Evolutionary conservation across 2,329 filamentous ascomycete species (phyloP), one percentile per base, ranked within the genome.

Genomic region (Diaporthe capsici): DNA sequence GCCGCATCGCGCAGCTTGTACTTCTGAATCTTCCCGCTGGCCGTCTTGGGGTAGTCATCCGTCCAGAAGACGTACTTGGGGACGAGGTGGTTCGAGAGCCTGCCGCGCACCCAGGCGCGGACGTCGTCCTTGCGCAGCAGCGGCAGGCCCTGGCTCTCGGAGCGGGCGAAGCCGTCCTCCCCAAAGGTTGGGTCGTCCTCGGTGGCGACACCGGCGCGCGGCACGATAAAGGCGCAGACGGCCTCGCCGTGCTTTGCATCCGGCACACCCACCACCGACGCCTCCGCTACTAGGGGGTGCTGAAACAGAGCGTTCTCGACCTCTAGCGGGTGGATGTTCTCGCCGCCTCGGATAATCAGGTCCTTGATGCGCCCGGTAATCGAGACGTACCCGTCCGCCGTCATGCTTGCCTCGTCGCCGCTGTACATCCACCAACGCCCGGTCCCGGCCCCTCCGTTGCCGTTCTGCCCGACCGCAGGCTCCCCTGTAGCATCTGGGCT

Each of bases 21-120:
- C 86, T 98, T 98, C 86, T 98, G 95, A 74, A 98, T 96, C 90
- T 99, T 99, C 34, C 96, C 96, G 83, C 95, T 98, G 8, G 95
- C 94, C 49, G 97, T 99, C 89, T 98, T 98, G 28, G 96, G 96
- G 82, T 94, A 97, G n/a, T 92, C 90, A 0, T 92, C 89, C 0
- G 94, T 88, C 90, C 94, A 98, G 82, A 98, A 98, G n/a, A 98
- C 90, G 82, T 96, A 91, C 84, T 94, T 97, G 0, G 96, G 96
- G 71, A 94, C 94, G 82, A 98, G 91, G 84, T 96, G 94, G 78
- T 91, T 91, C 42, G 89, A 90, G 77, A 98, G 83, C 68, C 88
- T 90, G 74, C 88, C 85, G 65, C 89, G 86, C 3, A 98, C 95
- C 94, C 94, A 98, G 0, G 85, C 84, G 80, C 91, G 89, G 1